Evolutionary conservation across 2,329 filamentous ascomycete species (phyloP), one percentile per base, ranked within the genome.

Genomic region (Sporothrix pseudoabietina): DNA sequence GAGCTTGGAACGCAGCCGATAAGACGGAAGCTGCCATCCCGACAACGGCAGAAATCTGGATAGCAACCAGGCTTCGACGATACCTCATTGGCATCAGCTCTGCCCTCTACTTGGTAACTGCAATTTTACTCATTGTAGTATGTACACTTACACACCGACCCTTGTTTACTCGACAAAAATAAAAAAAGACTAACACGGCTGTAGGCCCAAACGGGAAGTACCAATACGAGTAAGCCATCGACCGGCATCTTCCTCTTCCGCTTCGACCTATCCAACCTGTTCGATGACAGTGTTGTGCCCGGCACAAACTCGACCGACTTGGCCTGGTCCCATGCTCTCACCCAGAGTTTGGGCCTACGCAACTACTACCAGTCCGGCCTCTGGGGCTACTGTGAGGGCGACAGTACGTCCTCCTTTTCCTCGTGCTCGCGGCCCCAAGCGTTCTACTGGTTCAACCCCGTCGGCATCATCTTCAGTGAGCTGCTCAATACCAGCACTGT

Each of bases 311-410:
- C 93, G 19, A 91, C 91, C 57, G 91, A 94, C 79, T 89, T 90
- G 10, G 83, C 87, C 32, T 86, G 97, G 63, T 91, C 97, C 82
- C 97, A 97, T 84, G 94, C 90, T 63, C 94, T 97, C 76, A 94
- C 94, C 4, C 90, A 93, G 70, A 93, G 91, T 30, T 85, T 98
- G 71, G 95, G 94, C 41, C 86, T 98, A 68, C 94, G 97, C 80
- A 95, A 98, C 82, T 98, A 97, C 82, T 98, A 98, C 82, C 92
- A 94, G 78, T 92, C 97, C 39, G 94, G 94, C 6, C 83, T 98
- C 55, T 98, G 95, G 95, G 91, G 90, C 74, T 97, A 92, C 81
- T 98, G 95, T 82, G 93, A 97, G 81, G 94, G 94, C 26, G 97
- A 94, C 81, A 84, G 88, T 72, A 86, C 88, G 77, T 85, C 91